Base-by-base conservation (phyloP, 192 early-diverging fungal species). In the Chytriomyces sp. region DNA sequence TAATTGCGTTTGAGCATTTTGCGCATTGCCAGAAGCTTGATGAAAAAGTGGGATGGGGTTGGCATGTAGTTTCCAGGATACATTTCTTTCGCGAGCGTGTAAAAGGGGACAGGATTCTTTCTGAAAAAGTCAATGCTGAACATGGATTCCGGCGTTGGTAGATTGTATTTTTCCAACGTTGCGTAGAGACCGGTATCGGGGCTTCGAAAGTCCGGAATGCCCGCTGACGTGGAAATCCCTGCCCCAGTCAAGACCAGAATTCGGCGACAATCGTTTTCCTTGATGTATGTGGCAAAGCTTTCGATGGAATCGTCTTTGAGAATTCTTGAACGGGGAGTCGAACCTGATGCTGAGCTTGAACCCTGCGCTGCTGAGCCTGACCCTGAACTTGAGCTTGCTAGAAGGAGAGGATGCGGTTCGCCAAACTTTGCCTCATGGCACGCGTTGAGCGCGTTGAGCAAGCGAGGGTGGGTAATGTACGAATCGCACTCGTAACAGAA, bases 121-220 rank as follows among this genome's bases (percentile, higher is more conserved):
- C 86, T 50, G 50, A 24, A 97, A 76, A 93, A 98, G 13, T 87
- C 82, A 10, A 97, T 94, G 61, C 93, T 88, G 82, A 98, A 98
- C 59, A 98, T 94, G 7, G 94, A 93, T 65, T 98, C 93, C 11
- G 97, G 92, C 78, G 93, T 93, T 4, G 95, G 94, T 57, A 98
- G 77, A 20, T 94, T 86, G 81, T 93, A 97, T 61, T 92, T 88
- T 66, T 91, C 86, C 68, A 98, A 86, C 69, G 94, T 95, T 61
- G 91, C 92, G 70, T 96, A 98, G 50, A 98, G 86, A 7, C 97
- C 97, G n/a, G 94, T 95, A 3, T 92, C 94, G 23, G 94, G 91
- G 3, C 93, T 90, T 67, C 97, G 84, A 83, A 98, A 98, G 76
- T 97, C 97, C 13, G 95, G 95, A 60, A 98, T 98, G 0, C 87